phyloP scores from a whole-genome alignment of 768 basidiomycete species.

The Cystoderma amianthinum region DNA sequence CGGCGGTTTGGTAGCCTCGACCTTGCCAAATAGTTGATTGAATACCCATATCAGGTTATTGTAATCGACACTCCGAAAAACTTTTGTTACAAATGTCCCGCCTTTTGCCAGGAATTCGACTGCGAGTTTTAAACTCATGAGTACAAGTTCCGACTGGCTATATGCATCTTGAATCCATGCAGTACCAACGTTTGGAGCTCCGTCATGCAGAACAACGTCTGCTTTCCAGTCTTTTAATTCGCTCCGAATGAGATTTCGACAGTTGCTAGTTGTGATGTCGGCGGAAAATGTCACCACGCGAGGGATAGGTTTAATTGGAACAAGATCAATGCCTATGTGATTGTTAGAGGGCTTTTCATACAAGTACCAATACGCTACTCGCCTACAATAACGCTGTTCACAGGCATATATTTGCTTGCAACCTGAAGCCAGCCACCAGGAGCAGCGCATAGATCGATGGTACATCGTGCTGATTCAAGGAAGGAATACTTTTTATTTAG shows the following conservation, averaged over 20 bases:
- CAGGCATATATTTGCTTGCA: conserved; percentile 95
- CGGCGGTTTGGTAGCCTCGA: conserved; percentile 98
- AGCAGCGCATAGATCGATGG: conserved; percentile 96
- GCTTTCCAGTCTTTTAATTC: conserved; percentile 99
- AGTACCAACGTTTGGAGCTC: conserved; percentile 98
- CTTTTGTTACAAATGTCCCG: conserved; percentile 95
- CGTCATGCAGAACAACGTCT: conserved; percentile 96
- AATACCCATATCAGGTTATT: conserved; percentile 99
- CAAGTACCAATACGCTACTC: conserved; percentile 17
- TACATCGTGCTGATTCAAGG: conserved; percentile 83
- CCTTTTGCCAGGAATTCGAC: conserved; percentile 92
- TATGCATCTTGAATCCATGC: conserved; percentile 99
- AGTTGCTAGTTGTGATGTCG: conserved; percentile 91
- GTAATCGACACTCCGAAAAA: conserved; percentile 97
- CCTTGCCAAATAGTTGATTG: conserved; percentile 89
- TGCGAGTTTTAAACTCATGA: conserved; percentile 92
- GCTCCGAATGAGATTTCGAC: conserved; percentile 76
- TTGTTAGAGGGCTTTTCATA: background rate
- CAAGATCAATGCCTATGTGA: conserved; percentile 81
- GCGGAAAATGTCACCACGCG: conserved; percentile 85
- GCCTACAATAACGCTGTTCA: conserved; percentile 89
- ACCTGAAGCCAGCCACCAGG: conserved; percentile 99
- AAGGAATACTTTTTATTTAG: conserved; percentile 97
- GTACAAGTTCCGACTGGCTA: conserved; percentile 91
- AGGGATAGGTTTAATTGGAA: conserved; percentile 93